A percentile compares a stretch with the other conserved stretches of the same genome.
Conservation (phyloP, 768 basidiomycete genomes). For the Mycena rebaudengoi region DNA sequence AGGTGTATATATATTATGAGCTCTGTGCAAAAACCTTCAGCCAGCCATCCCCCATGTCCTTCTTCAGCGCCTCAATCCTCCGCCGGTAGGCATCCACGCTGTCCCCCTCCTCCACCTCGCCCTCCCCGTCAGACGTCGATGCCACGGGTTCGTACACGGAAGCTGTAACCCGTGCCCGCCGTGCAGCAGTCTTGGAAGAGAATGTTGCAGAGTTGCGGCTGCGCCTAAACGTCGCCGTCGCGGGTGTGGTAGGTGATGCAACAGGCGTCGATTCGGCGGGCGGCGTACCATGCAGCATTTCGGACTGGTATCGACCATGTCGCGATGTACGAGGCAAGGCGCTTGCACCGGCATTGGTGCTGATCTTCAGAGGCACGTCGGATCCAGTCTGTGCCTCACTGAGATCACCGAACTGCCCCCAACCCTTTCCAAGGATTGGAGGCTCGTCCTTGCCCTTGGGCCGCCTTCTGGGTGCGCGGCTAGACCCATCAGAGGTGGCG, state of each 20-base stretch:
- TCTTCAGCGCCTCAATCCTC: constrained; percentile 81
- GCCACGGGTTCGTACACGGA: constrained; percentile 67
- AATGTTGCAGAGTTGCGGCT: constrained; percentile 39
- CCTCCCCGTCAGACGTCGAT: constrained; percentile 33
- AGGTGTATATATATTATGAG: constrained; percentile 1
- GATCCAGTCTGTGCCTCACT: constrained; percentile 9
- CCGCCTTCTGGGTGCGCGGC: constrained; percentile 31
- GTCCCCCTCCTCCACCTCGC: constrained; percentile 43
- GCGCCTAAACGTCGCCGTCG: constrained; percentile 23
- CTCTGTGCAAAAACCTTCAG: constrained; percentile 84
- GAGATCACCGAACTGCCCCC: constrained; percentile 27
- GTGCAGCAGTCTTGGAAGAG: constrained; percentile 50
- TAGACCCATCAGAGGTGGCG: constrained; percentile 40
- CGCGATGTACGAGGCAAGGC: constrained; percentile 40
- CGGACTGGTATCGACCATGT: constrained; percentile 62
- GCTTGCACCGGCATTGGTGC: constrained; percentile 12
- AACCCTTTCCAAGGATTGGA: constrained; percentile 11
- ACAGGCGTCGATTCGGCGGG: constrained; percentile 17
- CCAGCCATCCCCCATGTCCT: constrained; percentile 93
- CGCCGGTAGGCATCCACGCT: constrained; percentile 79
- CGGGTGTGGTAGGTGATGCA: constrained; percentile 19
- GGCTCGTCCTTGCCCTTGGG: constrained; percentile 24
- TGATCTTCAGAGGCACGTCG: constrained; percentile 14
- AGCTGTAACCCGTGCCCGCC: constrained; percentile 64
- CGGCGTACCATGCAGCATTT: constrained; percentile 43